Percentiles rank a stretch among this genome's conserved stretches.
phyloP scores from a whole-genome alignment of 257 asterid species.

The Fraxinus excelsior region DNA sequence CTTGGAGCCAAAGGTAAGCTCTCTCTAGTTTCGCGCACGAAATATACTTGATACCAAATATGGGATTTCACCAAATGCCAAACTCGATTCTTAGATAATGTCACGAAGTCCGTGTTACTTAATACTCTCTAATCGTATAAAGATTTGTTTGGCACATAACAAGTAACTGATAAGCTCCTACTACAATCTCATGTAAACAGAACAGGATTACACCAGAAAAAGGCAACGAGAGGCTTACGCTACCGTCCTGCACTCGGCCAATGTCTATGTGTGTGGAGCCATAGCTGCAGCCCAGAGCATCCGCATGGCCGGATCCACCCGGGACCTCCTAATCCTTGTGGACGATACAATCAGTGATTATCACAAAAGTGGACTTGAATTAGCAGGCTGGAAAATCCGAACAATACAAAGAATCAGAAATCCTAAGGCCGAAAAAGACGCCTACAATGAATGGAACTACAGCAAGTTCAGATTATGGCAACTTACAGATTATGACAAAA shows the following conservation, averaged over 20 bases:
- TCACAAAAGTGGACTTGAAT: slow-evolving; percentile 72
- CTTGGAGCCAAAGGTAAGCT: slow-evolving; percentile 59
- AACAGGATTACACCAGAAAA: slow-evolving; percentile 35
- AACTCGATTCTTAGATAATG: no score
- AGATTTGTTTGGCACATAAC: not conserved
- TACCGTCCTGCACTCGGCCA: slow-evolving; percentile 83
- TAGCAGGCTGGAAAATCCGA: slow-evolving; percentile 81
- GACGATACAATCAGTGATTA: slow-evolving; percentile 67
- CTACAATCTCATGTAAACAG: slow-evolving; percentile 30
- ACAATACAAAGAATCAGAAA: slow-evolving; percentile 72
- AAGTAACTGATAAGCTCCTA: not conserved
- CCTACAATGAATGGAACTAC: slow-evolving; percentile 94
- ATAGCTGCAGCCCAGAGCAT: slow-evolving; percentile 94
- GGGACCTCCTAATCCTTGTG: slow-evolving; percentile 86
- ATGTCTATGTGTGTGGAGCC: slow-evolving; percentile 89
- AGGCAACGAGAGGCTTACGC: slow-evolving; percentile 81
- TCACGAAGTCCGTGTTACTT: no score
- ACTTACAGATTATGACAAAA: slow-evolving; percentile 75
- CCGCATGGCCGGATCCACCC: slow-evolving; percentile 75
- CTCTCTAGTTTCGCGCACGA: not conserved
- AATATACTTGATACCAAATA: not conserved
- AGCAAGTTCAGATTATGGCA: slow-evolving; percentile 96
- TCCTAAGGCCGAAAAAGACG: slow-evolving; percentile 85
- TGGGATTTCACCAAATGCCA: no score
- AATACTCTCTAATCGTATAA: not conserved